A percentile compares a stretch with the other conserved stretches of the same genome.
Evolutionary conservation across 2,329 filamentous ascomycete species (phyloP).

Genomic region (Cercospora sesami): DNA sequence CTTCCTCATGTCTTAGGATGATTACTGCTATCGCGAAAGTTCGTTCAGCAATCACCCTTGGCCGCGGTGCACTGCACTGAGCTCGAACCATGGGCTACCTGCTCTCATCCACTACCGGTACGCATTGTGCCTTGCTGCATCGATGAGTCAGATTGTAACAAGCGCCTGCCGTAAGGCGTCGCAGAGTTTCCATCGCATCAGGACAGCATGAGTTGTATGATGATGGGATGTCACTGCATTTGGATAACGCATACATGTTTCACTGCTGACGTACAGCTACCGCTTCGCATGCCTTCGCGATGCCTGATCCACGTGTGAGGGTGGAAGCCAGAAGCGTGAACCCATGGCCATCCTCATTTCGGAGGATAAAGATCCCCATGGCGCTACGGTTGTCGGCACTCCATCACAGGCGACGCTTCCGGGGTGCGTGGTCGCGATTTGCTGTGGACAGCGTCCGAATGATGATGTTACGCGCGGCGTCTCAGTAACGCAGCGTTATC

Average conservation of each 20-base stretch:
- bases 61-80: background rate
- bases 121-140: background rate
- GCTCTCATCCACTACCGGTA: background rate
- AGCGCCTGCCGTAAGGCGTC: background rate
- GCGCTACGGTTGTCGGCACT: constrained; percentile 13
- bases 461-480: background rate
- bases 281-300: background rate
- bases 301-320: background rate
- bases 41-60: background rate
- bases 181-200: background rate
- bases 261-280: background rate
- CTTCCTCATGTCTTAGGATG: background rate
- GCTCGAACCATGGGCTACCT: background rate
- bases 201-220: background rate
- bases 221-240: background rate
- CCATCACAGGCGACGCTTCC: constrained; percentile 4
- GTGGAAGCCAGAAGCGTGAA: background rate
- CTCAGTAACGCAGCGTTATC: background rate
- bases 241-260: background rate
- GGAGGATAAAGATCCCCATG: background rate
- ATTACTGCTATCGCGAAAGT: background rate
- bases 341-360: constrained; percentile 9
- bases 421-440: constrained; percentile 6
- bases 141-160: background rate
- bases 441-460: background rate